These are phyloP conservation scores for Pyropia yezoensis DNA, from an alignment of 23 red algal genomes.

Conservation along the genomic window DNA sequence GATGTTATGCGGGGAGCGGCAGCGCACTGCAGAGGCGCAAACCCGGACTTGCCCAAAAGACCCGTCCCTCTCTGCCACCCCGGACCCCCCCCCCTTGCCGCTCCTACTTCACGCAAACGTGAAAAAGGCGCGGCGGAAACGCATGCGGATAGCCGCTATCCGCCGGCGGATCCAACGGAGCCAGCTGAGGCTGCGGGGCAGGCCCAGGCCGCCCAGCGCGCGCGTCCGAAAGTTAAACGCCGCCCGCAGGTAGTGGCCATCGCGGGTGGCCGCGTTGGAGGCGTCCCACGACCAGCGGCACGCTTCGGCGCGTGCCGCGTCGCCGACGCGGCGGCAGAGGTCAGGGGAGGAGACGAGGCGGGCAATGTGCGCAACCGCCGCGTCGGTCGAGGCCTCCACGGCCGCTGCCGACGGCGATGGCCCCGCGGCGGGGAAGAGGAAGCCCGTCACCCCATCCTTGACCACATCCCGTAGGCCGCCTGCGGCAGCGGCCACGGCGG, in stretches of 20 bases:
- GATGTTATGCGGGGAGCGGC: too few relatives aligned
- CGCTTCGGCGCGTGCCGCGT: slow-evolving; percentile 53
- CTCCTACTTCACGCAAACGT: too few relatives aligned
- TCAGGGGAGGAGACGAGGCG: slow-evolving; percentile 24
- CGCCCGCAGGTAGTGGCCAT: slow-evolving; percentile 78
- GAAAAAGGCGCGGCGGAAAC: too few relatives aligned
- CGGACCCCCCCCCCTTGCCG: too few relatives aligned
- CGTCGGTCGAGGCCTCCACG: slow-evolving; percentile 1
- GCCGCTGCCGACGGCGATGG: too few relatives aligned
- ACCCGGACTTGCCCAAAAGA: too few relatives aligned
- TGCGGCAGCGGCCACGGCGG: slow-evolving; percentile 71
- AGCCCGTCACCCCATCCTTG: slow-evolving; percentile 47
- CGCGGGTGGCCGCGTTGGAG: slow-evolving; percentile 71
- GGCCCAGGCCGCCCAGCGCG: slow-evolving; percentile 54
- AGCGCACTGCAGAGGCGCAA: too few relatives aligned
- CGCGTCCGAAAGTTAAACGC: slow-evolving; percentile 83
- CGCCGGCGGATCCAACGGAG: slow-evolving; percentile 76
- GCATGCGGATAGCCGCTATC: background rate
- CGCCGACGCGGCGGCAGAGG: slow-evolving; percentile 37
- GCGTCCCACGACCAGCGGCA: slow-evolving; percentile 78
- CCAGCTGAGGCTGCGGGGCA: slow-evolving; percentile 81
- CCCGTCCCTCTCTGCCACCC: too few relatives aligned
- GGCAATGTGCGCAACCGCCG: slow-evolving; percentile 25
- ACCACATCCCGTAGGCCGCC: slow-evolving; percentile 92
- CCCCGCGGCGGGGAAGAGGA: slow-evolving; percentile 32